phyloP scores from a whole-genome alignment of 2,329 filamentous ascomycete genomes.

The Lizonia empirigonia region DNA sequence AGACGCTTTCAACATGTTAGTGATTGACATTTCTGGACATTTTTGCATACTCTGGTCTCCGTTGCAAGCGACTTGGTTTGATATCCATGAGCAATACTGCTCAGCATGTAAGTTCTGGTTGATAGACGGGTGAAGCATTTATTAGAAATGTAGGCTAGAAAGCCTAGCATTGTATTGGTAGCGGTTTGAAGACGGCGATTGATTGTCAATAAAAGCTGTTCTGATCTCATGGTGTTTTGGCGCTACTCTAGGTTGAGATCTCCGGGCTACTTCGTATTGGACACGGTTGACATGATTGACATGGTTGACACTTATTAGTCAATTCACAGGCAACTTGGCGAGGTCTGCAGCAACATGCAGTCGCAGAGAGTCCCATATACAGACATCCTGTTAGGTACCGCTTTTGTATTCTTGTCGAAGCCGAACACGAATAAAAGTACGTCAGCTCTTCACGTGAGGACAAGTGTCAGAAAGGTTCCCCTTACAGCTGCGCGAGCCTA shows the following conservation, averaged over 20 bases:
- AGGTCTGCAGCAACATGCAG: not conserved
- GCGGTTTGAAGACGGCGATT: conserved; percentile 3
- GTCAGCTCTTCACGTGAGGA: conserved; percentile 16
- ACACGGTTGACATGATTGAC: conserved; percentile 6
- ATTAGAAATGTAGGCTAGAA: conserved; percentile 20
- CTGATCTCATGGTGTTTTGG: not conserved
- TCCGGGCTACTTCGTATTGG: no score
- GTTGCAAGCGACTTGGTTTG: conserved; percentile 30
- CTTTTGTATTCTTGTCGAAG: not conserved
- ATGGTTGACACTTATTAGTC: not conserved
- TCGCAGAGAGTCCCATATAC: no score
- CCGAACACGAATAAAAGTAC: conserved; percentile 10
- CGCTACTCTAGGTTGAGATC: no score
- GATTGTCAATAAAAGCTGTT: conserved; percentile 18
- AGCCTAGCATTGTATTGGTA: conserved; percentile 24
- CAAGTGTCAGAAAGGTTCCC: conserved; percentile 25
- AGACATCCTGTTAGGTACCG: no score
- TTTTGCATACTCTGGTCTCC: conserved; percentile 25
- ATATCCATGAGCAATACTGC: conserved; percentile 31
- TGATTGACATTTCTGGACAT: conserved; percentile 28
- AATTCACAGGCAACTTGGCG: not conserved
- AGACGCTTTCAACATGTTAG: conserved; percentile 10
- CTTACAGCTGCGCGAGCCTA: conserved; percentile 18
- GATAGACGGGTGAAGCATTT: conserved; percentile 39
- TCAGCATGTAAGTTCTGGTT: conserved; percentile 29